Evolutionary conservation across 352 stramenopile genomes (phyloP).

Genomic region (Phytophthora vignae): DNA sequence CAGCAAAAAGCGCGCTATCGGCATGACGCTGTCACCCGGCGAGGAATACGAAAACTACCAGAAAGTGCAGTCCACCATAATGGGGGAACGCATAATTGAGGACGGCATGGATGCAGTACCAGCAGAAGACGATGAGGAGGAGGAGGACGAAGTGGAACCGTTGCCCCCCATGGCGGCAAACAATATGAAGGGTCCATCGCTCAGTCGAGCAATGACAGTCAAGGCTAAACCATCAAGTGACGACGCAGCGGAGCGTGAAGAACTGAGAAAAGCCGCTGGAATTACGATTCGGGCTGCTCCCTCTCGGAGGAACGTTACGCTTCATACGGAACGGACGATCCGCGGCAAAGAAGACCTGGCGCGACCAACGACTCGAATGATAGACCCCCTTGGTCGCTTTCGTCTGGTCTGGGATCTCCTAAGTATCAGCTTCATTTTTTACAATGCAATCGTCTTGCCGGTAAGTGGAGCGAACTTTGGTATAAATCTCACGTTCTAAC

Average conservation of each 20-base stretch:
- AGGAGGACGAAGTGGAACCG: slow-evolving; percentile 6
- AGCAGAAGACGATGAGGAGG: slow-evolving; percentile 32
- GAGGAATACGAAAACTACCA: slow-evolving; percentile 81
- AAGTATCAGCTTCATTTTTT: slow-evolving; percentile 80
- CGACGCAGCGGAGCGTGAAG: slow-evolving; percentile 16
- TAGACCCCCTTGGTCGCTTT: slow-evolving; percentile 66
- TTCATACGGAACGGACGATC: slow-evolving; percentile 46
- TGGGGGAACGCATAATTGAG: slow-evolving; percentile 22
- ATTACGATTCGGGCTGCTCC: slow-evolving; percentile 24
- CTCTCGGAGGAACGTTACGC: slow-evolving; percentile 12
- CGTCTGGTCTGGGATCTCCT: slow-evolving; percentile 71
- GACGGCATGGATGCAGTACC: slow-evolving; percentile 38
- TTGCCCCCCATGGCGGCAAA: background rate
- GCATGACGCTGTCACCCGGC: slow-evolving; percentile 70
- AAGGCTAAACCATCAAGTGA: slow-evolving; percentile 9
- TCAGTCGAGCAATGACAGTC: background rate
- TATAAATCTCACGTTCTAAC: background rate
- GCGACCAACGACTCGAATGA: slow-evolving; percentile 48
- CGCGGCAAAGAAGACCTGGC: slow-evolving; percentile 35
- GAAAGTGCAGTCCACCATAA: slow-evolving; percentile 57
- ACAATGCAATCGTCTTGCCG: slow-evolving; percentile 73
- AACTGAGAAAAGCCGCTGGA: slow-evolving; percentile 25
- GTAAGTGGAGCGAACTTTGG: slow-evolving; percentile 30
- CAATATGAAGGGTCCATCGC: background rate
- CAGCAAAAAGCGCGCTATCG: slow-evolving; percentile 54